phyloP scores from a whole-genome alignment of 306 rosid species.

The Prunus salicina region DNA sequence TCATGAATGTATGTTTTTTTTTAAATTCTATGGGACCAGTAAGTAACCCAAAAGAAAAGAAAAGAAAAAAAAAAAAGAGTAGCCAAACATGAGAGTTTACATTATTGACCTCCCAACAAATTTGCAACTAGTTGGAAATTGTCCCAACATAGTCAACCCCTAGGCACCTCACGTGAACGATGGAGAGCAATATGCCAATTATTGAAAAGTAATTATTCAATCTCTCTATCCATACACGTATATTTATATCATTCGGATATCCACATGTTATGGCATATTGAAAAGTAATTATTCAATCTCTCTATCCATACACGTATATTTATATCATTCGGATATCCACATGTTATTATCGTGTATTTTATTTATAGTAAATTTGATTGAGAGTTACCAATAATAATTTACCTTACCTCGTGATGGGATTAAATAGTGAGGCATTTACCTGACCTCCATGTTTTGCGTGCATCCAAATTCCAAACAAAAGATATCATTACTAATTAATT shows the following conservation, averaged over 20 bases:
- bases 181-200: background rate
- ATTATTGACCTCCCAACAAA: background rate
- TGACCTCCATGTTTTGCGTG: background rate
- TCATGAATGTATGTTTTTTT: too few relatives aligned
- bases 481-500: background rate
- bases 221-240: background rate
- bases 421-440: too few relatives aligned
- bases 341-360: too few relatives aligned
- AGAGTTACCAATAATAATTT: too few relatives aligned
- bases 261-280: background rate
- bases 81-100: too few relatives aligned
- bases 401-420: too few relatives aligned
- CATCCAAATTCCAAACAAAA: background rate
- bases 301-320: background rate
- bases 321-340: background rate
- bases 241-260: background rate
- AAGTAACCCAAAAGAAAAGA: too few relatives aligned
- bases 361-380: too few relatives aligned
- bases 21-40: too few relatives aligned
- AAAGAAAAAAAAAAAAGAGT: too few relatives aligned
- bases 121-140: background rate
- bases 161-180: constrained; percentile 13
- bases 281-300: background rate
- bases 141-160: constrained; percentile 8
- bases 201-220: background rate